Conservation (phyloP, 2,329 filamentous ascomycete genomes). For the Aspergillus glaucus region DNA sequence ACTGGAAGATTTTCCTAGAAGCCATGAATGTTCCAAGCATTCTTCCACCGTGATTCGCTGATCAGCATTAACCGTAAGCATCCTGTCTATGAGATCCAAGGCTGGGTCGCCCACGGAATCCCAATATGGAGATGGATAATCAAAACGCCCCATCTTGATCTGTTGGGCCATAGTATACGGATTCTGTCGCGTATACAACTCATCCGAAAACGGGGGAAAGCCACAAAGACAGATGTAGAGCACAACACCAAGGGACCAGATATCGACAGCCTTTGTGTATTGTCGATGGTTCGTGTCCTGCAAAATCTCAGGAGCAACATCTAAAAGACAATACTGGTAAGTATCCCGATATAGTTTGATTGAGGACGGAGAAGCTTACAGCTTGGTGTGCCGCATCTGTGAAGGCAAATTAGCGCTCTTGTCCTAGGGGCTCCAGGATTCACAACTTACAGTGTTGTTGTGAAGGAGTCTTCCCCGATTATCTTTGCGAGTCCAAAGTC, state of each 20-base stretch:
- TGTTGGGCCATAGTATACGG: conserved; percentile 84
- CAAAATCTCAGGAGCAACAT: conserved; percentile 93
- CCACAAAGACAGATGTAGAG: conserved; percentile 96
- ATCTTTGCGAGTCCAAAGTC: conserved; percentile 98
- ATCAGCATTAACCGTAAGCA: conserved; percentile 83
- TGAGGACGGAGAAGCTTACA: conserved; percentile 45
- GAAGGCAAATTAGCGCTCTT: conserved; percentile 16
- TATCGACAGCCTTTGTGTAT: conserved; percentile 90
- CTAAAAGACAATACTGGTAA: conserved; percentile 27
- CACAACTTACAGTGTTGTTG: conserved; percentile 68
- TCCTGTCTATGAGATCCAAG: conserved; percentile 85
- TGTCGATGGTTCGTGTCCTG: conserved; percentile 73
- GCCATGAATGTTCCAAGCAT: conserved; percentile 88
- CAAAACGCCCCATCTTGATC: conserved; percentile 80
- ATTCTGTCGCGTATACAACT: conserved; percentile 72
- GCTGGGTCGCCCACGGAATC: conserved; percentile 80
- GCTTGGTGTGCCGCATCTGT: conserved; percentile 79
- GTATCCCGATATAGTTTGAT: background rate
- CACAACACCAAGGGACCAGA: conserved; percentile 97
- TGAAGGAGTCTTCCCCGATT: conserved; percentile 96
- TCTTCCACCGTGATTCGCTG: conserved; percentile 82
- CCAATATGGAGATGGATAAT: conserved; percentile 97
- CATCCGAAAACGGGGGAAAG: conserved; percentile 94
- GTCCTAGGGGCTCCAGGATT: background rate
- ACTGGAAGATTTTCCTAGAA: conserved; percentile 55